A percentile compares a stretch with the other conserved stretches of the same genome.
phyloP scores from a whole-genome alignment of 2,329 filamentous ascomycete species.

The Colletotrichum salicis region DNA sequence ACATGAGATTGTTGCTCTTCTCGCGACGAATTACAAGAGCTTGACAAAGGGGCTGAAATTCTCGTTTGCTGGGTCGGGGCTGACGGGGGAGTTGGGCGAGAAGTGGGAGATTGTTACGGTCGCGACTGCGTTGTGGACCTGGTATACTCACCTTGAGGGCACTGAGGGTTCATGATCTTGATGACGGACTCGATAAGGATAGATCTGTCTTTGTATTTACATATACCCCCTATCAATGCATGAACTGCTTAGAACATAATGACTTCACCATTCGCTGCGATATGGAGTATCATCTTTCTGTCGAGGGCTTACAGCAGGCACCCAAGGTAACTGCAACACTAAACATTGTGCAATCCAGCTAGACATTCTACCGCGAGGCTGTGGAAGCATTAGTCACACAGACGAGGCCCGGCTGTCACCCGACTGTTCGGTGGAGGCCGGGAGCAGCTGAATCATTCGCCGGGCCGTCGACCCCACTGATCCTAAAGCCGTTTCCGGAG shows the following conservation, averaged over 20 bases:
- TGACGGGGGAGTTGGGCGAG: conserved; percentile 50
- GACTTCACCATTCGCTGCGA: no score
- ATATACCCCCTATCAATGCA: neutral
- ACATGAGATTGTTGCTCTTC: conserved; percentile 55
- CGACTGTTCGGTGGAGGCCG: neutral
- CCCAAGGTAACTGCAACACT: neutral
- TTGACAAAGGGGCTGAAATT: conserved; percentile 50
- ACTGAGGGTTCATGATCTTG: neutral
- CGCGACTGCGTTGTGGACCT: conserved; percentile 39
- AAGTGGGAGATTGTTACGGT: conserved; percentile 55
- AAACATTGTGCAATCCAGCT: neutral
- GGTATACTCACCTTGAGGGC: neutral
- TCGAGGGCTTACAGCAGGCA: neutral
- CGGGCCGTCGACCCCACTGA: neutral
- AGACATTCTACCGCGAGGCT: no score
- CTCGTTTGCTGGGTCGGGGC: conserved; percentile 51
- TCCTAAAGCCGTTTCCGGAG: no score
- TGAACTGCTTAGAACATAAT: neutral
- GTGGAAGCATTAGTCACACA: neutral
- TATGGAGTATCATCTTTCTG: no score
- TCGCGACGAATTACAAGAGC: conserved; percentile 44
- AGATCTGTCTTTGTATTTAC: neutral
- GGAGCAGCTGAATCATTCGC: no score
- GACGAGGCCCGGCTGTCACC: neutral
- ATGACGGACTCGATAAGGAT: neutral